Percentiles rank a stretch among this genome's conserved stretches.
These are phyloP conservation scores for Histomonas meleagridis DNA, from an alignment of 208 protist genomes.

Conservation along the genomic window DNA sequence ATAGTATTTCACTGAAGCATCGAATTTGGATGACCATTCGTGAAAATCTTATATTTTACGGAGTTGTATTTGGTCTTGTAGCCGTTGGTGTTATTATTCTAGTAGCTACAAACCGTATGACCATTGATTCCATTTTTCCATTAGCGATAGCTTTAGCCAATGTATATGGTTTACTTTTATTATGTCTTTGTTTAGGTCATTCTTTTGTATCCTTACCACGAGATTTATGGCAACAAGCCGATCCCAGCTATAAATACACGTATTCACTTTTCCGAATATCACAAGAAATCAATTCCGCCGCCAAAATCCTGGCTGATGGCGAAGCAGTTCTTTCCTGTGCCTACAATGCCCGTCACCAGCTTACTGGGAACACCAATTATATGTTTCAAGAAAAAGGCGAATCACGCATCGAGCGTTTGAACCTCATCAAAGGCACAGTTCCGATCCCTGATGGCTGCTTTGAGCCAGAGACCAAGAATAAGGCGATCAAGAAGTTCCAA, in stretches of 20 bases:
- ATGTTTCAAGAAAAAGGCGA: neutral
- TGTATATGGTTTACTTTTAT: neutral
- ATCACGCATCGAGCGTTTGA: neutral
- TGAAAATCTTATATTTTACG: slow-evolving; percentile 30
- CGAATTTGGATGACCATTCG: neutral
- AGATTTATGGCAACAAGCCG: neutral
- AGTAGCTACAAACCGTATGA: neutral
- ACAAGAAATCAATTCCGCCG: neutral
- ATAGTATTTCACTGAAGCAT: neutral
- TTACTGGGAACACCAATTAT: neutral
- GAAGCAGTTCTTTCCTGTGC: neutral
- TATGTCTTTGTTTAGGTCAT: neutral
- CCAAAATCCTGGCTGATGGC: neutral
- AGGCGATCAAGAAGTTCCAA: neutral
- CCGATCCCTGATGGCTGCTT: neutral
- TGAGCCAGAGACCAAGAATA: neutral
- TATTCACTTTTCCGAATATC: neutral
- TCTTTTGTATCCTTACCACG: neutral
- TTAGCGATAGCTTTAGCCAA: neutral
- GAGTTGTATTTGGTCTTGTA: neutral
- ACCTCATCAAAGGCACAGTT: neutral
- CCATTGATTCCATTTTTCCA: neutral
- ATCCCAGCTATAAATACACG: neutral
- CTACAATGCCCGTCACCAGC: too few relatives aligned
- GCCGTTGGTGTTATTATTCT: neutral